A percentile compares a stretch with the other conserved stretches of the same genome.
phyloP scores from a whole-genome alignment of 2,329 filamentous ascomycete genomes.

The Volutella citrinella region DNA sequence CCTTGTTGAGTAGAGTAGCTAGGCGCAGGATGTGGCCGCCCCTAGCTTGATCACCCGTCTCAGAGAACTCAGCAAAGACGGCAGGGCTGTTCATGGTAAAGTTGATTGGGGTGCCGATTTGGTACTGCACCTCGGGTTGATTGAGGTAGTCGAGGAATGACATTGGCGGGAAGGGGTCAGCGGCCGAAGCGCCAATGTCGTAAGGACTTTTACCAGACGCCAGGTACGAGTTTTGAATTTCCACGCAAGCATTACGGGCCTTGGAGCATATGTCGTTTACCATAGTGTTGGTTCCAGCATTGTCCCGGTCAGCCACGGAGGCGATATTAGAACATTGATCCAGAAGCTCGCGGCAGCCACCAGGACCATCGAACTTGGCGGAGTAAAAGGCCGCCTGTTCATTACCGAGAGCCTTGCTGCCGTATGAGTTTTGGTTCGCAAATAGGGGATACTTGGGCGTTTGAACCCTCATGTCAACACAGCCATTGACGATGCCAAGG shows the following conservation, averaged over 20 bases:
- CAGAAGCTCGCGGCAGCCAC: slow-evolving; percentile 54
- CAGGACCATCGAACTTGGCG: slow-evolving; percentile 25
- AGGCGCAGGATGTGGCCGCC: slow-evolving; percentile 58
- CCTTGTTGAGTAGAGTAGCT: slow-evolving; percentile 57
- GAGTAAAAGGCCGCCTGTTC: slow-evolving; percentile 47
- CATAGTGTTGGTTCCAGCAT: slow-evolving; percentile 35
- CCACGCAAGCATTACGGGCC: slow-evolving; percentile 41
- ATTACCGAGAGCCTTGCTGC: slow-evolving; percentile 53
- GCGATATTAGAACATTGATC: slow-evolving; percentile 47
- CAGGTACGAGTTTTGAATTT: slow-evolving; percentile 57
- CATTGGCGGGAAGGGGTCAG: slow-evolving; percentile 60
- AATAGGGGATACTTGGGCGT: slow-evolving; percentile 54
- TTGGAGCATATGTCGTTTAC: slow-evolving; percentile 49
- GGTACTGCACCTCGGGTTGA: slow-evolving; percentile 50
- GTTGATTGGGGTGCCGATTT: slow-evolving; percentile 62
- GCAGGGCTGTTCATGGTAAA: slow-evolving; percentile 49
- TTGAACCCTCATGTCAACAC: slow-evolving; percentile 64
- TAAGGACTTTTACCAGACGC: slow-evolving; percentile 54
- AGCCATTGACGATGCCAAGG: slow-evolving; percentile 69
- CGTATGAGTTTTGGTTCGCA: slow-evolving; percentile 64
- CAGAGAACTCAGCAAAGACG: slow-evolving; percentile 45
- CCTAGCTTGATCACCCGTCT: slow-evolving; percentile 61
- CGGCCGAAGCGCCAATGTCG: slow-evolving; percentile 54
- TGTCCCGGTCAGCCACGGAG: slow-evolving; percentile 35
- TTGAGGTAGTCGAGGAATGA: slow-evolving; percentile 66